Base-by-base conservation (phyloP, 345 rosid species). In the Brassica nigra region DNA sequence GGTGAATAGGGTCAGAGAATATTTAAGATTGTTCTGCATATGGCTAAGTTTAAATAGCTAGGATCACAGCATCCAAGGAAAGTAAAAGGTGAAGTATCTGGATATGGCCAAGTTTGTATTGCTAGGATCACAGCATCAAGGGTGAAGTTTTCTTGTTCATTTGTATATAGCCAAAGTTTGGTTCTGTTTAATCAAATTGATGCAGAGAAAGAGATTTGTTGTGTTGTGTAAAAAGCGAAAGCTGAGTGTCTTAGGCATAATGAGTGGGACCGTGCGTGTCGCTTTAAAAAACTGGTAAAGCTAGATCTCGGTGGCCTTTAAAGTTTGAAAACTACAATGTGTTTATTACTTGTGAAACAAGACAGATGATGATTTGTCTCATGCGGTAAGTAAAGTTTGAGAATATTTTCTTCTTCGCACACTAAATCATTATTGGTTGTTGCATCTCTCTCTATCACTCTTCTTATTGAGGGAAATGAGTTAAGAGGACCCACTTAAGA, bases 191-290 rank as follows among this genome's bases (percentile, higher is more conserved):
- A 66, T 58, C 73, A 67, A 67, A 66, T 6, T 67, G 68, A 36
- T 44, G 62, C 69, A 34, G 37, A 34, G 37, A 78, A 66, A 79
- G 74, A 44, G 39, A 74, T 66, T 67, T 79, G 68, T 39, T 39
- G 37, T 39, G 37, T 5, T 3, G 11, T 39, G 14, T 39, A 39
- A 39, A 39, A 10, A 39, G 14, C 47, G 47, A 39, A 39, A 39
- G 47, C 47, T 10, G 27, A 23, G 37, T 6, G 37, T 34, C 8
- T 34, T 6, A 34, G 37, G 37, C 37, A 34, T 39, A 47, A 47
- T 47, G 54, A 42, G 54, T 14, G 54, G 54, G 54, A 47, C 54
- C 54, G 54, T 12, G 52, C n/a, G 52, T 44, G 15, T 44, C 54
- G 54, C 15, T 47, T 47, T 47, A 14, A 14, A 47, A 47, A 47